Evolutionary conservation across 345 rosid species (phyloP), one percentile per base, ranked within the genome.

Genomic region (Salix exigua): DNA sequence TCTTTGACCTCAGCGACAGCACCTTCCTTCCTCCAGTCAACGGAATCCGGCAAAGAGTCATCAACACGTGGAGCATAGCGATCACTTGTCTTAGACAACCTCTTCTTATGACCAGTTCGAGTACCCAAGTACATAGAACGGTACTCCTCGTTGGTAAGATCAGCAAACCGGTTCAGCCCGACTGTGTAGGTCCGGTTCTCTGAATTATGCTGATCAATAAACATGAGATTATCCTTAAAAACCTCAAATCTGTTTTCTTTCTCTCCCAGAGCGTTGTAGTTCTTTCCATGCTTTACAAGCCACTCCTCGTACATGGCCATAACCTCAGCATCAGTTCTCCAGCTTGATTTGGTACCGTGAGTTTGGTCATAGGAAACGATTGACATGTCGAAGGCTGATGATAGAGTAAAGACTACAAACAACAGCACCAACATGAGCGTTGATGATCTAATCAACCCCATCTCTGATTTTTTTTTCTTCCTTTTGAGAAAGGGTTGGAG

Each of bases 71-170:
- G 87, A 66, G n/a, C 42, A 73, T 89, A 92, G 12, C 94, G 89
- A 51, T 84, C 79, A 65, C 89, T 84, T 38, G 75, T 70, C 81
- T 84, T 89, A 6, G 85, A 38, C 60, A 80, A 79, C 83, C 86
- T 79, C 77, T 85, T 88, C 78, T 87, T 79, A 21, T 88, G 86
- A 12, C 48, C 73, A 16, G 5, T 73, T 68, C 86, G 85, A 33
- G 82, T 71, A n/a, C 99, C 97, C 66, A 93, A 77, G 66, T 87
- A 91, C 73, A 44, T 84, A 70, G 91, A 82, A 78, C 94, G 89
- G 88, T 88, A 96, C 91, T 96, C 99, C 60, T 93, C 96, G 82
- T 93, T 91, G 71, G 94, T 90, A 68, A 96, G 79, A 81, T 96
- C 98, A 40, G 99, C 97, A 53, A 96, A 96, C 84, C 87, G 90